These are phyloP conservation scores for Rhodotorula diobovata DNA, from an alignment of 768 basidiomycete genomes.

Conservation along the genomic window DNA sequence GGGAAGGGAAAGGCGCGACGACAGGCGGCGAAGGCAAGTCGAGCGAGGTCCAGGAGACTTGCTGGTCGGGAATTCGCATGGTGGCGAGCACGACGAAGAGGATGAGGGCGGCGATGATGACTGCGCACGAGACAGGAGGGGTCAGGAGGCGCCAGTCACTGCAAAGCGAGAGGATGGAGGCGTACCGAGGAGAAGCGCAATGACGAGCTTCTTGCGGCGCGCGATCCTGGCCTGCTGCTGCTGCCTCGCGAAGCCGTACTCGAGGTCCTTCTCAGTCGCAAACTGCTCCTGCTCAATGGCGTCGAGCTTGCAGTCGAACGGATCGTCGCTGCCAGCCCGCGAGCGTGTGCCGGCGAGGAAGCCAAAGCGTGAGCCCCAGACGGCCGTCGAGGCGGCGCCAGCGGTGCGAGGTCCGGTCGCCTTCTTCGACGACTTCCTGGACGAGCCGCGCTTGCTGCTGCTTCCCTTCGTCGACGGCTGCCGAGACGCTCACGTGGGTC, in stretches of 20 bases:
- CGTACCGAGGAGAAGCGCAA: constrained; percentile 25
- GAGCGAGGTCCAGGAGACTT: neutral
- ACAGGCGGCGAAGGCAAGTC: too few species aligned
- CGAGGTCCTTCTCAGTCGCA: constrained; percentile 31
- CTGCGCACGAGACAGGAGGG: neutral
- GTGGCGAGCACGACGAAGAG: constrained; percentile 32
- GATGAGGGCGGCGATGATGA: constrained; percentile 33
- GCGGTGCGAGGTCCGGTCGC: neutral
- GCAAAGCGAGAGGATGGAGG: neutral
- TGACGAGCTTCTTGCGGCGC: constrained; percentile 27
- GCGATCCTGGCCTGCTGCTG: neutral
- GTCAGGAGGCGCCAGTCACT: neutral
- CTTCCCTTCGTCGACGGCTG: neutral
- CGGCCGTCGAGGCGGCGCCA: neutral
- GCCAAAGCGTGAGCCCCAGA: constrained; percentile 1
- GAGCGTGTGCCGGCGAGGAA: neutral
- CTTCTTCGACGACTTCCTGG: neutral
- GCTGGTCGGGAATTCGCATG: constrained; percentile 8
- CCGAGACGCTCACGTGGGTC: too few species aligned
- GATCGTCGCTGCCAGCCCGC: neutral
- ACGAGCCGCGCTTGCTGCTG: neutral
- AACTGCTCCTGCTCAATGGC: constrained; percentile 7
- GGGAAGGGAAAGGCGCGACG: neutral
- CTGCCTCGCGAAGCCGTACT: constrained; percentile 27
- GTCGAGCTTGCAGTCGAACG: constrained; percentile 8